phyloP scores from a whole-genome alignment of 2,329 filamentous ascomycete species.

The Stachybotrys chartarum region DNA sequence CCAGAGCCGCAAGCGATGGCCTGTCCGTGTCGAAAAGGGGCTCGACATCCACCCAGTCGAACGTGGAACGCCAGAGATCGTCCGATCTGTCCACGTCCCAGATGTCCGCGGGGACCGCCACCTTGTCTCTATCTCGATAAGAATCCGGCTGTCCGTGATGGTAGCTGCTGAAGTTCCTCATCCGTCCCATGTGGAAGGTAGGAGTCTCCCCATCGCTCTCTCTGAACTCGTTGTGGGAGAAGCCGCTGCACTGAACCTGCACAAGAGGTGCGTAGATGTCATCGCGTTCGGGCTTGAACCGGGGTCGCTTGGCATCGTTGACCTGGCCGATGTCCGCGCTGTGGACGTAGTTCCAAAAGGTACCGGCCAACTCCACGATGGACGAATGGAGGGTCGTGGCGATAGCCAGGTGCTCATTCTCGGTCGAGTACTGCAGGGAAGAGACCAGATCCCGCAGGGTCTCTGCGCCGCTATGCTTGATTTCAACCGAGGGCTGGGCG shows the following conservation, averaged over 20 bases:
- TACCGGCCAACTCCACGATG: not conserved
- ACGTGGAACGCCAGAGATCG: not conserved
- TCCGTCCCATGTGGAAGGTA: conserved; percentile 1
- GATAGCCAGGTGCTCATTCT: not conserved
- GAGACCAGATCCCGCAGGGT: not conserved
- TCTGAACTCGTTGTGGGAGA: not conserved
- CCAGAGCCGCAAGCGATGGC: not conserved
- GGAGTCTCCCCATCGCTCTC: not conserved
- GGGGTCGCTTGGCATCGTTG: not conserved
- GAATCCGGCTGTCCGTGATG: not conserved
- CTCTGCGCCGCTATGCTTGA: not conserved
- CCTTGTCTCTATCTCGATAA: not conserved
- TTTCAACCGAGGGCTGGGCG: not conserved
- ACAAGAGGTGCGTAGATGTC: not conserved
- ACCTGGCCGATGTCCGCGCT: not conserved
- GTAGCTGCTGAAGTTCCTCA: not conserved
- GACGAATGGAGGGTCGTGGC: not conserved
- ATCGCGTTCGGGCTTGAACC: not conserved
- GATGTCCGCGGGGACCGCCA: not conserved
- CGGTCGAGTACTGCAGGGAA: not conserved
- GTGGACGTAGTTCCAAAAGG: conserved; percentile 1
- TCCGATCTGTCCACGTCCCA: not conserved
- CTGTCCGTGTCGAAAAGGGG: not conserved
- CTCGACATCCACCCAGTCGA: not conserved
- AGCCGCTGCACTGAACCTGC: not conserved